Evolutionary conservation across 768 basidiomycete species (phyloP).

Genomic region (Lactarius tabidus): DNA sequence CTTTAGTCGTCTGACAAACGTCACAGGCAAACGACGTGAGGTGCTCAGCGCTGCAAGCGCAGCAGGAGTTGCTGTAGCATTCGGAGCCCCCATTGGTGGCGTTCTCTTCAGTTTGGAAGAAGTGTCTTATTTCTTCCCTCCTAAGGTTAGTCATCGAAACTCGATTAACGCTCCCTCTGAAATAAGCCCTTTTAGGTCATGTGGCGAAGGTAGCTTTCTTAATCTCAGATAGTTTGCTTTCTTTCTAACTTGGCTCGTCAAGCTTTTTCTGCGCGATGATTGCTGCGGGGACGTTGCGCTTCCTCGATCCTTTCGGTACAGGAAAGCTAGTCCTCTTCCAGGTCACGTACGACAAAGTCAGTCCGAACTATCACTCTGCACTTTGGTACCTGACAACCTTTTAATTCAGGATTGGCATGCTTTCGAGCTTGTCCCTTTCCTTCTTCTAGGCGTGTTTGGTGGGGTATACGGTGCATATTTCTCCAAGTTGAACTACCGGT

Average conservation of each 20-base stretch:
- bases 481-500: slow-evolving; percentile 85
- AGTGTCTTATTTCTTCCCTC: slow-evolving; percentile 94
- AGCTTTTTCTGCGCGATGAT: slow-evolving; percentile 98
- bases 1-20: background rate
- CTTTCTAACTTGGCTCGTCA: slow-evolving; percentile 39
- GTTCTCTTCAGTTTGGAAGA: slow-evolving; percentile 93
- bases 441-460: slow-evolving; percentile 85
- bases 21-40: slow-evolving; percentile 83
- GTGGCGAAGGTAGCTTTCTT: slow-evolving; percentile 74
- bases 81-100: slow-evolving; percentile 94
- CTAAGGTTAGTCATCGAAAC: slow-evolving; percentile 52
- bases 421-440: slow-evolving; percentile 80
- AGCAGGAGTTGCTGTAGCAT: slow-evolving; percentile 95
- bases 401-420: slow-evolving; percentile 80
- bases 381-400: background rate
- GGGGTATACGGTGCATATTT: slow-evolving; percentile 94
- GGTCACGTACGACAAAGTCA: slow-evolving; percentile 81
- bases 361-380: background rate
- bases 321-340: slow-evolving; percentile 92
- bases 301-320: slow-evolving; percentile 93
- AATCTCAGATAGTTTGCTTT: slow-evolving; percentile 16
- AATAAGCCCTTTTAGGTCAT: slow-evolving; percentile 52
- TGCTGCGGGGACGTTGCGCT: slow-evolving; percentile 88
- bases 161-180: background rate
- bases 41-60: slow-evolving; percentile 94